phyloP scores from a whole-genome alignment of 257 asterid species.

The Nicotiana obtusifolia region DNA sequence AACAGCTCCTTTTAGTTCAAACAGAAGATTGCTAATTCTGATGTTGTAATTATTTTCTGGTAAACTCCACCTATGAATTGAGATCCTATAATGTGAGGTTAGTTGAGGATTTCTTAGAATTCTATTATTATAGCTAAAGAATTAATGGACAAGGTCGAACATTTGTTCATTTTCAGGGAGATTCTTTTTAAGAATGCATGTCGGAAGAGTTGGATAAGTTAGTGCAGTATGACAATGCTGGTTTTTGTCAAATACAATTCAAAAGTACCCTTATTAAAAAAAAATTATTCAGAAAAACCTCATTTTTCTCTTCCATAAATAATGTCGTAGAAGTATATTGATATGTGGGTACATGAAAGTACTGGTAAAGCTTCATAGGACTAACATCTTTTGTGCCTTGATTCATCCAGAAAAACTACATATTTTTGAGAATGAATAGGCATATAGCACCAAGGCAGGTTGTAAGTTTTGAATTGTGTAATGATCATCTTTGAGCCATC shows the following conservation, averaged over 20 bases:
- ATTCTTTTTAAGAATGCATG: neutral
- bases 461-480: neutral
- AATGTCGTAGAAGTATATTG: neutral
- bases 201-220: neutral
- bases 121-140: neutral
- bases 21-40: neutral
- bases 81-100: neutral
- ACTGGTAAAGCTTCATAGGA: neutral
- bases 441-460: neutral
- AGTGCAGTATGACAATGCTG: neutral
- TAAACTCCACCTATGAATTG: neutral
- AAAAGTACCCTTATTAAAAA: neutral
- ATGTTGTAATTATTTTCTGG: neutral
- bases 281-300: neutral
- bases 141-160: neutral
- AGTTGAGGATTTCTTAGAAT: neutral
- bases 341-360: neutral
- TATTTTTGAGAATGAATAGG: neutral
- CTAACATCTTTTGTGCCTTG: neutral
- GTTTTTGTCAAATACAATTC: neutral
- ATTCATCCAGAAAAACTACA: no score
- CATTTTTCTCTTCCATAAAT: neutral
- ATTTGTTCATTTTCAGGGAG: neutral
- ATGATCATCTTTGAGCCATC: neutral
- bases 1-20: neutral